These are phyloP conservation scores for Centrapalus pauciflorus DNA, from an alignment of 129 eudicot genomes.

Conservation along the genomic window DNA sequence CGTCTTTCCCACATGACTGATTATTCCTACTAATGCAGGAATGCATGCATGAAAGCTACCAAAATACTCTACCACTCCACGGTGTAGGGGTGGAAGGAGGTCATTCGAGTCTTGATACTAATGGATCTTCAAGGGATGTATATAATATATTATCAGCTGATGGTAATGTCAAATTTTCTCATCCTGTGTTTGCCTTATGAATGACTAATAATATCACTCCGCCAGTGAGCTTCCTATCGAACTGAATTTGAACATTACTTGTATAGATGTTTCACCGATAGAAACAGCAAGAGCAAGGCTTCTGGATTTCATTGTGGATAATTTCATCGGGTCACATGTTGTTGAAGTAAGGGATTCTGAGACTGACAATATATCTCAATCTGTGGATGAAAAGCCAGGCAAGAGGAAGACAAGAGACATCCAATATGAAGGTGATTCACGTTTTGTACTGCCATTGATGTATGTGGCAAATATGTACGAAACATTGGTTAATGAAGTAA, in stretches of 20 bases:
- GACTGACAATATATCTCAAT: constrained; percentile 37
- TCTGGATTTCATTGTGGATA: constrained; percentile 75
- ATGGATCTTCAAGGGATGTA: constrained; percentile 53
- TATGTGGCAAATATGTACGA: constrained; percentile 95
- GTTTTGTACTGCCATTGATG: constrained; percentile 87
- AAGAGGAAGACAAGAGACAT: constrained; percentile 72
- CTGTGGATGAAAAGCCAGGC: constrained; percentile 55
- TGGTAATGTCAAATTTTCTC: constrained; percentile 35
- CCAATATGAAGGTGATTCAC: constrained; percentile 85
- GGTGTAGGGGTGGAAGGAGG: constrained; percentile 78
- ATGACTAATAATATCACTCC: background rate
- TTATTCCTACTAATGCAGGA: constrained; percentile 46
- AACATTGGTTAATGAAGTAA: constrained; percentile 78
- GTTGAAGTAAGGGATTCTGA: constrained; percentile 52
- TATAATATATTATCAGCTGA: constrained; percentile 45
- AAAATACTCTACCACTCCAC: constrained; percentile 60
- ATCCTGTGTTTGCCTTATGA: background rate
- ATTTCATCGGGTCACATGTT: constrained; percentile 69
- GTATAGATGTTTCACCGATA: constrained; percentile 69
- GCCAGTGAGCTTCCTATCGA: background rate
- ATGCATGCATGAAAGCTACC: constrained; percentile 79
- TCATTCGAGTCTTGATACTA: constrained; percentile 71
- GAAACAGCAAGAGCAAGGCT: constrained; percentile 87
- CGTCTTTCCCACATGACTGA: background rate
- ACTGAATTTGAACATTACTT: background rate